phyloP scores from a whole-genome alignment of 345 rosid genomes.

The Hibiscus syriacus region DNA sequence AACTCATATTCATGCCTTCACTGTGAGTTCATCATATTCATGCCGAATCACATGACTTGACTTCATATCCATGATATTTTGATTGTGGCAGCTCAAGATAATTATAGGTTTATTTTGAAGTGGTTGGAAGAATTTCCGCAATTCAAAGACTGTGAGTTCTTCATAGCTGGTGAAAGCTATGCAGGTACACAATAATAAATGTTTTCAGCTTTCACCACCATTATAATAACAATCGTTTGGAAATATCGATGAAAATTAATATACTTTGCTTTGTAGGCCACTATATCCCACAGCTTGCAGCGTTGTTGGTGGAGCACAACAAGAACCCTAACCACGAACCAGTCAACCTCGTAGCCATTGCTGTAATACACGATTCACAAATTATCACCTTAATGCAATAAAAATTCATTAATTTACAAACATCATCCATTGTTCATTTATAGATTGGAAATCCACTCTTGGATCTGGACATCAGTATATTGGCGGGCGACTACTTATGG shows the following conservation, averaged over 20 bases:
- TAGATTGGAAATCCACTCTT: constrained; percentile 39
- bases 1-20: not conserved
- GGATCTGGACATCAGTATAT: constrained; percentile 31
- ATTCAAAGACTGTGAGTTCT: constrained; percentile 20
- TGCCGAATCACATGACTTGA: not conserved
- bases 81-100: constrained; percentile 23
- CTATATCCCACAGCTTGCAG: constrained; percentile 32
- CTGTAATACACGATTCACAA: constrained; percentile 7
- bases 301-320: constrained; percentile 24
- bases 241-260: no score
- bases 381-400: not conserved
- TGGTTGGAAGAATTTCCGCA: constrained; percentile 33
- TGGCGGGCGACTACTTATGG: constrained; percentile 28
- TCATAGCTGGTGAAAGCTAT: constrained; percentile 34
- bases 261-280: constrained; percentile 24
- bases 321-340: constrained; percentile 14
- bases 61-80: not conserved
- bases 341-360: constrained; percentile 31
- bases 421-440: not conserved
- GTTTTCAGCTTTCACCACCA: no score
- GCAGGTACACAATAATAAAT: constrained; percentile 32
- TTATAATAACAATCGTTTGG: no score
- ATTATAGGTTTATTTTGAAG: constrained; percentile 24
- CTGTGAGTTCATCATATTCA: no score
- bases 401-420: not conserved